Conservation (phyloP, 108 stramenopile species). For the Stephanodiscus triporus region DNA sequence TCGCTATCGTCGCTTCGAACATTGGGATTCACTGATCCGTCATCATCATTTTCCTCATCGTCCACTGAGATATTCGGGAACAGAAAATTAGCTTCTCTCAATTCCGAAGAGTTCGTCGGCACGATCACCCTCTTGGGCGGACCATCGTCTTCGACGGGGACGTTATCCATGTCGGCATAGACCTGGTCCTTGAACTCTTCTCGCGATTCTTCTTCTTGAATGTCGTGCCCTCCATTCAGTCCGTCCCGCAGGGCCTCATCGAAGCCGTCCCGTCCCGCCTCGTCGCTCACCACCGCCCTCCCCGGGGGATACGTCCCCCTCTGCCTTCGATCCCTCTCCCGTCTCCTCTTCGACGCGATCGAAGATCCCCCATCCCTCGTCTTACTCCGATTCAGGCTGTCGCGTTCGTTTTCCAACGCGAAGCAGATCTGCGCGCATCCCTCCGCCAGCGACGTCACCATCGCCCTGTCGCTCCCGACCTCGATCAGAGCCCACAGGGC, state of each 20-base stretch:
- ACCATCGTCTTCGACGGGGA: slow-evolving; percentile 22
- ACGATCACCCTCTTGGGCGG: slow-evolving; percentile 39
- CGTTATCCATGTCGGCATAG: slow-evolving; percentile 11
- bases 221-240: slow-evolving; percentile 7
- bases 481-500: slow-evolving; percentile 59
- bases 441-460: slow-evolving; percentile 76
- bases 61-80: neutral
- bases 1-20: slow-evolving; percentile 26
- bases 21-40: slow-evolving; percentile 1
- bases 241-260: slow-evolving; percentile 31
- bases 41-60: neutral
- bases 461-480: slow-evolving; percentile 60
- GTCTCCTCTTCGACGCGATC: slow-evolving; percentile 20
- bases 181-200: slow-evolving; percentile 5
- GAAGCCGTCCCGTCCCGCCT: slow-evolving; percentile 26
- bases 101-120: slow-evolving; percentile 14
- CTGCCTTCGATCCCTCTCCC: slow-evolving; percentile 39
- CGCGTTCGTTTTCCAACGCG: slow-evolving; percentile 72
- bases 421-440: slow-evolving; percentile 83
- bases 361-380: neutral
- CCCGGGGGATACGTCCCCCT: slow-evolving; percentile 41
- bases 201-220: neutral
- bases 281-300: slow-evolving; percentile 16
- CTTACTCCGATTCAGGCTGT: slow-evolving; percentile 1
- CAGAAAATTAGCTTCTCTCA: neutral